Conservation (phyloP, 495 filamentous ascomycete genomes). For the Aspergillus funiculosus region DNA sequence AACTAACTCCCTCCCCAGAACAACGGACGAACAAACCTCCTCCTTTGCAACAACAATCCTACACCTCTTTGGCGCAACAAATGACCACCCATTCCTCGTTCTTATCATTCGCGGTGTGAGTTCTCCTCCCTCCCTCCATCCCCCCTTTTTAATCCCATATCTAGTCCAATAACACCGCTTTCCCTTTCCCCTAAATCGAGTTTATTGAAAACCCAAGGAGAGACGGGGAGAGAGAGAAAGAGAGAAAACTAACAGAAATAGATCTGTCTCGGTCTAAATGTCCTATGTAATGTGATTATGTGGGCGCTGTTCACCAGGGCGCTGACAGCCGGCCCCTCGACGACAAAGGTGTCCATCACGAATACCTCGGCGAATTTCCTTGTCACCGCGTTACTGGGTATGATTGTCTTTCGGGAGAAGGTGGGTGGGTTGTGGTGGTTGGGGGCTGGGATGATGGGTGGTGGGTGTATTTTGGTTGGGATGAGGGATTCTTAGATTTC, state of each 20-base stretch:
- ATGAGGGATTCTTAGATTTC: constrained; percentile 49
- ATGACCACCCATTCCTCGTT: constrained; percentile 54
- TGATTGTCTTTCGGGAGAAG: constrained; percentile 63
- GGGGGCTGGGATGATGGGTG: constrained; percentile 77
- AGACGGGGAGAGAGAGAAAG: neutral
- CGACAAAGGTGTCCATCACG: constrained; percentile 84
- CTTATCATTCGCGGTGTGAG: constrained; percentile 64
- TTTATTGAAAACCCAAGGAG: neutral
- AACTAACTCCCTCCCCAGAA: constrained; percentile 46
- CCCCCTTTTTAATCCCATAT: constrained; percentile 9
- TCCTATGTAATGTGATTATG: constrained; percentile 89
- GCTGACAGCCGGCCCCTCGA: constrained; percentile 73
- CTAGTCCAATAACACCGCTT: too few species aligned
- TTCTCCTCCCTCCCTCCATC: constrained; percentile 12
- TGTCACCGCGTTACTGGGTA: constrained; percentile 78
- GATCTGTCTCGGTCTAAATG: constrained; percentile 83
- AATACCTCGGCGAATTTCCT: constrained; percentile 94
- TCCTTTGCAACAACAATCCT: constrained; percentile 61
- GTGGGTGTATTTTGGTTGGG: constrained; percentile 86
- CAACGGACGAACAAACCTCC: constrained; percentile 77
- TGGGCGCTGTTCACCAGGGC: constrained; percentile 84
- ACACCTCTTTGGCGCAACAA: constrained; percentile 42
- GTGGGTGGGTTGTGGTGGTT: constrained; percentile 82
- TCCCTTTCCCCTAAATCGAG: neutral
- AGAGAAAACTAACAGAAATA: constrained; percentile 23